phyloP scores from a whole-genome alignment of 2,329 filamentous ascomycete species.

The Aspergillus tamarii region DNA sequence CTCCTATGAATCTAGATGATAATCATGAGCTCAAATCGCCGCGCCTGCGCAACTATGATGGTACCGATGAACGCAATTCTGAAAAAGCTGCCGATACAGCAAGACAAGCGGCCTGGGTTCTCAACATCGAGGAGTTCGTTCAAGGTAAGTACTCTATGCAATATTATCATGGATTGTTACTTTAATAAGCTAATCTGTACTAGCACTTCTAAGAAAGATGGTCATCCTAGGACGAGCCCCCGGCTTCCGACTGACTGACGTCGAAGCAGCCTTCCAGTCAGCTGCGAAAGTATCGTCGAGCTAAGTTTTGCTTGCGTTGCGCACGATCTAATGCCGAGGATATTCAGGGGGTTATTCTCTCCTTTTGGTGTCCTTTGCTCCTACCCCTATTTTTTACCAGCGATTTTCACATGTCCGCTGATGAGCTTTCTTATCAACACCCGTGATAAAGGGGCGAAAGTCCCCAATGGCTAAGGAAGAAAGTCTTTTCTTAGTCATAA shows the following conservation, averaged over 20 bases:
- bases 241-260: conserved; percentile 16
- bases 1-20: neutral
- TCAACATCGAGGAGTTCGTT: conserved; percentile 13
- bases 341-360: neutral
- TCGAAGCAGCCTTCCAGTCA: conserved; percentile 11
- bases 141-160: neutral
- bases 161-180: too few relatives aligned
- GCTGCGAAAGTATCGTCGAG: neutral
- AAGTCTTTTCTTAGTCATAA: neutral
- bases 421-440: neutral
- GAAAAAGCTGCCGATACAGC: neutral
- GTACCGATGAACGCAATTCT: neutral
- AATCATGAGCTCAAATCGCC: neutral
- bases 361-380: neutral
- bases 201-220: conserved; percentile 17
- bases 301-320: neutral
- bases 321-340: rapidly evolving
- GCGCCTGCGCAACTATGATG: neutral
- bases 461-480: neutral
- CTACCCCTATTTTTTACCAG: neutral
- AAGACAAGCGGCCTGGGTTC: neutral
- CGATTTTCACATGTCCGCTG: neutral
- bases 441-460: neutral
- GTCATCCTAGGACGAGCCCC: conserved; percentile 19
- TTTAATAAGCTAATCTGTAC: neutral